A percentile compares a stretch with the other conserved stretches of the same genome.
Evolutionary conservation across 2,329 filamentous ascomycete species (phyloP).

Genomic region (Exophiala phaeomuriformis): DNA sequence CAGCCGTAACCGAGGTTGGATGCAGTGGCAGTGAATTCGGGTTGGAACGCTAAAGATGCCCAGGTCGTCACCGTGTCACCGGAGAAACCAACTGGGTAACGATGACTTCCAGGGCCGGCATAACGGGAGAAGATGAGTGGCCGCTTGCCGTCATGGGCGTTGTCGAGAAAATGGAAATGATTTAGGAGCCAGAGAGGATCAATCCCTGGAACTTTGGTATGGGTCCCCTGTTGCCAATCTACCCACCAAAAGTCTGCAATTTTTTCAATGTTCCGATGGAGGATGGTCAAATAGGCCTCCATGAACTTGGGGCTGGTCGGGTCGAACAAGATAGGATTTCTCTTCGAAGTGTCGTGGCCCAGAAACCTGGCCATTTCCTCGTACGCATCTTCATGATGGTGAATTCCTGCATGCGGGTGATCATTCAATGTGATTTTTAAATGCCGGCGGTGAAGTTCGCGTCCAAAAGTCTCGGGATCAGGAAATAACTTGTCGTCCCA

Average conservation of each 20-base stretch:
- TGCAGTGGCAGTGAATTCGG: conserved; percentile 59
- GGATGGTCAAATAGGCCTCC: conserved; percentile 52
- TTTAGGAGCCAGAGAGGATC: conserved; percentile 61
- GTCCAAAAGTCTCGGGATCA: conserved; percentile 47
- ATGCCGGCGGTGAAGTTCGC: conserved; percentile 45
- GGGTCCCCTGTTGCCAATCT: conserved; percentile 58
- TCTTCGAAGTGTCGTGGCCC: conserved; percentile 44
- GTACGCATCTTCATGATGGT: conserved; percentile 52
- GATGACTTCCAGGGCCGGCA: conserved; percentile 55
- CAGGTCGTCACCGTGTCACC: conserved; percentile 55
- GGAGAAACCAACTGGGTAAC: conserved; percentile 59
- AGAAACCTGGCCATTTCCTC: conserved; percentile 48
- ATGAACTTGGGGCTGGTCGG: conserved; percentile 48
- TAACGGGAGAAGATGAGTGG: conserved; percentile 56
- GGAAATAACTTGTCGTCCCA: conserved; percentile 56
- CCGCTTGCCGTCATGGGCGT: conserved; percentile 36
- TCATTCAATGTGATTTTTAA: conserved; percentile 55
- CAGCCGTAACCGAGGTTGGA: conserved; percentile 62
- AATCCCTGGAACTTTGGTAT: conserved; percentile 49
- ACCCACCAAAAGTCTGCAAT: conserved; percentile 61
- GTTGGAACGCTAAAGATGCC: conserved; percentile 56
- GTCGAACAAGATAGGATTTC: conserved; percentile 51
- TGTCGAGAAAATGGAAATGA: conserved; percentile 57
- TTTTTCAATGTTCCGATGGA: conserved; percentile 51
- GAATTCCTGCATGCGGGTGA: conserved; percentile 54